Base-by-base conservation (phyloP, 148 eudicot species). In the Chenopodium suecicum region DNA sequence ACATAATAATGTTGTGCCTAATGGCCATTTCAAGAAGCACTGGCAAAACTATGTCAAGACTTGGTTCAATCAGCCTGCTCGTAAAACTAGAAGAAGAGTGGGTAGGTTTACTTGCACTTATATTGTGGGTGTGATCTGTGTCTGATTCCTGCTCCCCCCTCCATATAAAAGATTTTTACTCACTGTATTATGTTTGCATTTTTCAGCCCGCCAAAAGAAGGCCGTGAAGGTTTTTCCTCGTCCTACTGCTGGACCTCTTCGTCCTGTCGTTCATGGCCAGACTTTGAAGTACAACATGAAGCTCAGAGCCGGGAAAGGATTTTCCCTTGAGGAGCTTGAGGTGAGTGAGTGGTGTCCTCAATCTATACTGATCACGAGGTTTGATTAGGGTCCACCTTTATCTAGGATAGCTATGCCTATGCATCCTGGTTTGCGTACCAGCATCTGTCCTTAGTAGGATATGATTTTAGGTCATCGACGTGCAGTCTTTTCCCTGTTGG, bases 161-260 rank as follows among this genome's bases (percentile, higher is more conserved):
- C 54, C 54, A 50, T 11, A 50, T 10, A 50, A 50, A 12, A 12
- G 16, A 12, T 50, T 50, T 50, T 9, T 50, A 50, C 29, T 72
- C n/a, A 4, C 4, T 54, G 37, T 32, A 5, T 46, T 25, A 1
- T 71, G 52, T 9, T 58, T 60, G 32, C 17, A n/a, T 31, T 47
- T 69, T 85, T 47, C 89, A 91, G 94, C 91, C n/a, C 81, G 94
- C 20, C 92, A 88, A 79, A 82, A 86, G 87, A 87, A 89, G 78
- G 95, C 95, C 11, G 93, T 92, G 70, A 90, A 92, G 85, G 90
- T 91, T 50, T 92, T 90, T 76, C 95, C 95, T 13, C 78, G 94
- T 76, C 93, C 93, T 34, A 91, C 90, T 1, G 89, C 94, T 81
- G 94, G 93, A 58, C 87, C 85, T 1, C 91, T 91, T 62, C 93